Evolutionary conservation across 192 early-diverging fungal genomes (phyloP).

Genomic region (Backusella sp.): DNA sequence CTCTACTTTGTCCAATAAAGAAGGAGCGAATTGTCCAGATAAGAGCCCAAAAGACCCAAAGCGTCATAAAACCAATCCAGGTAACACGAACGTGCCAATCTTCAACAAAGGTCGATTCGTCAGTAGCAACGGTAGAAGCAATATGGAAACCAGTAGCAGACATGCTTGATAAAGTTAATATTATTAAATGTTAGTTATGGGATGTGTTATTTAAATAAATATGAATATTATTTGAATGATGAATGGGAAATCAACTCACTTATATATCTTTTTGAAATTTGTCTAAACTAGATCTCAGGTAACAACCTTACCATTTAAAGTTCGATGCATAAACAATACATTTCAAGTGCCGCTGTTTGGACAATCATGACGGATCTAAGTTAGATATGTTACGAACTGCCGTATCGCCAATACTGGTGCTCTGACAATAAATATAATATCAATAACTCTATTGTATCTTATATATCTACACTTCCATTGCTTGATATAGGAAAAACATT

Average conservation of each 20-base stretch:
- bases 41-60: slow-evolving; percentile 30
- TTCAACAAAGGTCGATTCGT: neutral
- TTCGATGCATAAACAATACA: neutral
- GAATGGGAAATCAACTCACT: neutral
- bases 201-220: neutral
- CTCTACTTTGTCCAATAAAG: neutral
- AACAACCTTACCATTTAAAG: neutral
- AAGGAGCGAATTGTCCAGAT: slow-evolving; percentile 12
- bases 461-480: neutral
- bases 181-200: neutral
- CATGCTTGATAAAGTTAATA: neutral
- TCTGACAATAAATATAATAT: neutral
- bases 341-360: neutral
- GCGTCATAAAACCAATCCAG: slow-evolving; percentile 29
- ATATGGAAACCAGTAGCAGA: neutral
- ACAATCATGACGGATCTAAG: neutral
- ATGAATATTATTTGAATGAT: neutral
- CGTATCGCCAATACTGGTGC: neutral
- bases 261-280: neutral
- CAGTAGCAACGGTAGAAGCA: neutral
- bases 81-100: slow-evolving; percentile 22
- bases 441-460: neutral
- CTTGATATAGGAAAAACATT: neutral
- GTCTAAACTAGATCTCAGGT: neutral
- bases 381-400: neutral